These are phyloP conservation scores for Plenodomus lindquistii DNA, from an alignment of 2,329 filamentous ascomycete genomes.

Conservation along the genomic window DNA sequence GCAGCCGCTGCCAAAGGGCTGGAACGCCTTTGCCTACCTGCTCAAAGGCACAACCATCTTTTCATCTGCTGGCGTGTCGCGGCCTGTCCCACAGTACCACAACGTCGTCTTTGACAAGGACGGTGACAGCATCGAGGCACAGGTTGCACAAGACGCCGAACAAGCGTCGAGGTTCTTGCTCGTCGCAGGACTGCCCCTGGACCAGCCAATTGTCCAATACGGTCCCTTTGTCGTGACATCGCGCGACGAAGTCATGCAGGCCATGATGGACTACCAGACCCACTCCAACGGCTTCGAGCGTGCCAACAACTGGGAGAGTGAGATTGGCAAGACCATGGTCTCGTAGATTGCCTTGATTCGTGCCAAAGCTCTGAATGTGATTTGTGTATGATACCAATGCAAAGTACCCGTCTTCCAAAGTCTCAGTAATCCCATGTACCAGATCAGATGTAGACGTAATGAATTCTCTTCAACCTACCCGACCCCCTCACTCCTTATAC, in stretches of 20 bases:
- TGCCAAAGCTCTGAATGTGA: no score
- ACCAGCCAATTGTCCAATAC: conserved; percentile 47
- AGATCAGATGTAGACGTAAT: no score
- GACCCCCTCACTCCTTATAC: conserved; percentile 7
- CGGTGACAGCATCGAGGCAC: conserved; percentile 75
- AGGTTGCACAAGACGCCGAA: conserved; percentile 67
- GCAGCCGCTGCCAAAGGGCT: conserved; percentile 76
- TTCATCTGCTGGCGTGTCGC: conserved; percentile 38
- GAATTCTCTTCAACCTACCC: no score
- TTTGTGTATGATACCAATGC: no score
- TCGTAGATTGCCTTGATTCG: no score
- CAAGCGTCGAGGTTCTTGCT: conserved; percentile 66
- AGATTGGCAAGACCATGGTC: conserved; percentile 62
- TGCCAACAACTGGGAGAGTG: conserved; percentile 72
- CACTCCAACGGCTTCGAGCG: conserved; percentile 56
- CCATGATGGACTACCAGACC: conserved; percentile 43
- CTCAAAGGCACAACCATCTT: conserved; percentile 73
- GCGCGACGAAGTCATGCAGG: conserved; percentile 43
- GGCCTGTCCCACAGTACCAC: conserved; percentile 69
- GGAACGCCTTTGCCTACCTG: conserved; percentile 89
- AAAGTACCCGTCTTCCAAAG: no score
- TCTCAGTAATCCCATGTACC: no score
- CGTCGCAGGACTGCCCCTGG: conserved; percentile 69
- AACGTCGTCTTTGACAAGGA: conserved; percentile 85
- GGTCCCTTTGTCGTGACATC: conserved; percentile 45